phyloP scores from a whole-genome alignment of 495 filamentous ascomycete species.

The Penicillium pulvis region DNA sequence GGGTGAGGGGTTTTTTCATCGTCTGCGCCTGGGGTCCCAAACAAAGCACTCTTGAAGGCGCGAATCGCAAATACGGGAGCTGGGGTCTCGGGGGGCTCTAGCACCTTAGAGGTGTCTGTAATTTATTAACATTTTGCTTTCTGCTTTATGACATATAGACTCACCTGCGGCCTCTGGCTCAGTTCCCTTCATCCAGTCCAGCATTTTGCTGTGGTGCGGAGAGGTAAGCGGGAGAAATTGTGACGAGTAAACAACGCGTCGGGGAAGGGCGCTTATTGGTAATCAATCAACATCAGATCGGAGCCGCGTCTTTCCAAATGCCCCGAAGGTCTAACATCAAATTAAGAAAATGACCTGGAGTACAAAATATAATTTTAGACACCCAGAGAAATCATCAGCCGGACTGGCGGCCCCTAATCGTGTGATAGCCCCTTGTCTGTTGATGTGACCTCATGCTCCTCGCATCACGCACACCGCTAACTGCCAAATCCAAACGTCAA shows the following conservation, averaged over 20 bases:
- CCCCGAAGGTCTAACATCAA: not conserved
- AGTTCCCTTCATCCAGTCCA: constrained; percentile 56
- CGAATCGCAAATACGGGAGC: constrained; percentile 92
- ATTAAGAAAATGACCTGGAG: not conserved
- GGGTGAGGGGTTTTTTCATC: constrained; percentile 29
- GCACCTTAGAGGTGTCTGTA: constrained; percentile 40
- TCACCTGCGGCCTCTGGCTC: constrained; percentile 37
- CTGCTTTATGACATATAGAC: constrained; percentile 14
- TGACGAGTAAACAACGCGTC: constrained; percentile 17
- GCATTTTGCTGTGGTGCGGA: constrained; percentile 41
- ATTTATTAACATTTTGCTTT: constrained; percentile 5
- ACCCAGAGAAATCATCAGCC: not conserved
- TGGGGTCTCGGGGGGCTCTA: constrained; percentile 84
- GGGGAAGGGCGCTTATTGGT: constrained; percentile 27
- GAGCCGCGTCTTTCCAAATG: not conserved
- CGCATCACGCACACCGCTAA: constrained; percentile 8
- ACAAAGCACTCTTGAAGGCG: constrained; percentile 87
- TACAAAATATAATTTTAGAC: not conserved
- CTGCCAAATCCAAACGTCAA: not conserved
- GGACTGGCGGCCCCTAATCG: not conserved
- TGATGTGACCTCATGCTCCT: constrained; percentile 2
- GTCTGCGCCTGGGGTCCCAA: constrained; percentile 74
- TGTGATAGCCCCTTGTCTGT: constrained; percentile 5
- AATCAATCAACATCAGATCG: constrained; percentile 1
- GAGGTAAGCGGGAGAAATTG: constrained; percentile 1